Base-by-base conservation (phyloP, 257 asterid species). In the Penstemon eatonii region DNA sequence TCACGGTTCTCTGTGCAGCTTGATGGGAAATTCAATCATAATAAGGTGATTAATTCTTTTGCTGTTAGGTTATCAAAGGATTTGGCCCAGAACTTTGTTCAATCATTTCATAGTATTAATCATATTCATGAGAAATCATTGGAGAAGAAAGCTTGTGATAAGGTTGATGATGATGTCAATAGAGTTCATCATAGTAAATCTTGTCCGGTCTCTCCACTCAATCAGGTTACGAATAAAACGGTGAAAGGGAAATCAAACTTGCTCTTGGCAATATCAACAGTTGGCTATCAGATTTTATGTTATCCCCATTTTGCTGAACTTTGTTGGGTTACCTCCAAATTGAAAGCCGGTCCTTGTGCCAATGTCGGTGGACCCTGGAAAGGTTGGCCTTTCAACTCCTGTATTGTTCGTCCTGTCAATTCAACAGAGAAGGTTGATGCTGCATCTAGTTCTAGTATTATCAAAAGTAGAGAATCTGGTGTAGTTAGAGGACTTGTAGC, bases 231-330 rank as follows among this genome's bases (percentile, higher is more conserved):
- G 13, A 81, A 71, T 73, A 83, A 80, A 74, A 51, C 71, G 43
- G 68, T 78, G 51, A 94, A 83, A 79, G 96, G 90, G 68, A 91
- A 83, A 79, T 84, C 98, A 67, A 84, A 59, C 81, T 85, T 89
- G 88, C 68, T 72, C 63, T 73, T 82, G 58, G 98, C 97, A 56
- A 91, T 94, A 78, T 84, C 96, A 70, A 75, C 96, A 25, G 76
- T 89, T 72, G 99, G 98, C 71, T 85, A 89, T 80, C 99, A 94
- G 83, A 83, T 94, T 67, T 81, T 94, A 61, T 76, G 81, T 57
- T 94, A 89, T 81, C 99, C 99, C 72, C 96, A 94, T 82, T 94
- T 94, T 80, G 93, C 96, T 63, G 99, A 87, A 79, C 95, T 94
- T 76, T 94, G 99, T 80, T 94, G 97, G 99, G 87, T 89, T 67